These are phyloP conservation scores for Trametes pubescens DNA, from an alignment of 1,284 basidiomycete species.

Conservation along the genomic window DNA sequence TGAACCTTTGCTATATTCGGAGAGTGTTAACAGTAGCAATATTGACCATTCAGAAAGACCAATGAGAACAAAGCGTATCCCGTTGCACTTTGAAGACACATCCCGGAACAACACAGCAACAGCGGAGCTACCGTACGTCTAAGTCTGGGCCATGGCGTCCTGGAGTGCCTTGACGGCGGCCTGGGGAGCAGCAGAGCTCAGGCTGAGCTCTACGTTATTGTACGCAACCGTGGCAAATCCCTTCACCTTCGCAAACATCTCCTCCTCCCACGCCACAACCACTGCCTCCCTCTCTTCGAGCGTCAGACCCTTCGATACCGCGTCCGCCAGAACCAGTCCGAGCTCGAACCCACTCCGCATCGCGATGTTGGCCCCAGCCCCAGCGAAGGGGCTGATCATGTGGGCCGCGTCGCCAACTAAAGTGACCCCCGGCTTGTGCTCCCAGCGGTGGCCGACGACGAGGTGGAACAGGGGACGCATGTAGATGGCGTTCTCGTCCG, in stretches of 20 bases:
- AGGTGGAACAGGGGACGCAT: neutral
- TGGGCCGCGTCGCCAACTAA: constrained; percentile 35
- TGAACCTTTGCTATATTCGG: too few species aligned
- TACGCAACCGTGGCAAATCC: neutral
- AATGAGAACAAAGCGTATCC: too few species aligned
- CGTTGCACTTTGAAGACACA: too few species aligned
- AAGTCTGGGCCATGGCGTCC: too few species aligned
- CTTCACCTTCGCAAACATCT: neutral
- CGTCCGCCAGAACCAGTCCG: neutral
- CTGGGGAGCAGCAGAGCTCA: too few species aligned
- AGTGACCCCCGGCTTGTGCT: constrained; percentile 16
- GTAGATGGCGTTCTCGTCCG: constrained; percentile 1
- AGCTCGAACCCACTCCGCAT: constrained; percentile 32
- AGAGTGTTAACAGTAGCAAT: too few species aligned
- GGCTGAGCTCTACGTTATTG: too few species aligned
- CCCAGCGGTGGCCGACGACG: neutral
- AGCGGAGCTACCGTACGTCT: too few species aligned
- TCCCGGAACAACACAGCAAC: too few species aligned
- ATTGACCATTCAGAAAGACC: too few species aligned
- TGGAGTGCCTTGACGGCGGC: too few species aligned
- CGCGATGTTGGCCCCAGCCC: constrained; percentile 48
- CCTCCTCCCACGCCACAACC: neutral
- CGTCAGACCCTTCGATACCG: neutral
- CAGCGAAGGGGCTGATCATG: constrained; percentile 53
- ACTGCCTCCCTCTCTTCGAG: neutral